Percentiles rank a stretch among this genome's conserved stretches.
Conservation (phyloP, 23 red algal species). For the Cyanidiococcus yangmingshanensis region DNA sequence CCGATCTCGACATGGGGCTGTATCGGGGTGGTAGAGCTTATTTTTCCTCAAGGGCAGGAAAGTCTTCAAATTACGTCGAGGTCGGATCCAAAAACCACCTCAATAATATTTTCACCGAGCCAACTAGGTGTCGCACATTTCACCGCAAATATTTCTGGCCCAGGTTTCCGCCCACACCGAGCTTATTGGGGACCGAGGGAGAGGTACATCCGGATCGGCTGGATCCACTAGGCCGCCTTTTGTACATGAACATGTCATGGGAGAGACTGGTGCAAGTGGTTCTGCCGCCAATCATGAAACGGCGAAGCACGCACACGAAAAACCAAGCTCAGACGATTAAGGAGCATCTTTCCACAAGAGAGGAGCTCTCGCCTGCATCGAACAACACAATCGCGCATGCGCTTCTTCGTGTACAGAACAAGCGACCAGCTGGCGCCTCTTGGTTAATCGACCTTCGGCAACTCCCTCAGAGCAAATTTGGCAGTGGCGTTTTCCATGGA, state of each 20-base stretch:
- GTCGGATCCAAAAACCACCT: not conserved
- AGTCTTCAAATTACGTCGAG: not conserved
- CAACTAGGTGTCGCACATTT: not conserved
- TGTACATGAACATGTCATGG: conserved; percentile 10
- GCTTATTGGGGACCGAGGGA: not conserved
- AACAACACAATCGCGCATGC: not conserved
- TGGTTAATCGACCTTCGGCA: not conserved
- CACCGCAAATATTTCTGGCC: not conserved
- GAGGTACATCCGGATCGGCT: not conserved
- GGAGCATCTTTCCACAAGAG: not conserved
- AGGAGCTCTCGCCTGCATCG: not conserved
- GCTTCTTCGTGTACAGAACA: not conserved
- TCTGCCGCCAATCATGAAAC: not conserved
- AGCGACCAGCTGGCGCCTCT: not conserved
- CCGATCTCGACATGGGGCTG: not conserved
- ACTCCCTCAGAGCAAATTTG: not conserved
- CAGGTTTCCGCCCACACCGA: not conserved
- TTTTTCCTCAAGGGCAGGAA: not conserved
- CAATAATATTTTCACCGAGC: not conserved
- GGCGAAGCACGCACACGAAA: not conserved
- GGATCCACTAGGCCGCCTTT: not conserved
- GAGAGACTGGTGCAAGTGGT: not conserved
- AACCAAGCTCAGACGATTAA: not conserved
- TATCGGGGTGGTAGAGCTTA: not conserved
- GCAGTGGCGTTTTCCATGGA: not conserved